phyloP scores from a whole-genome alignment of 1,139 yeast genomes.

The Pichia sorboxylosa region DNA sequence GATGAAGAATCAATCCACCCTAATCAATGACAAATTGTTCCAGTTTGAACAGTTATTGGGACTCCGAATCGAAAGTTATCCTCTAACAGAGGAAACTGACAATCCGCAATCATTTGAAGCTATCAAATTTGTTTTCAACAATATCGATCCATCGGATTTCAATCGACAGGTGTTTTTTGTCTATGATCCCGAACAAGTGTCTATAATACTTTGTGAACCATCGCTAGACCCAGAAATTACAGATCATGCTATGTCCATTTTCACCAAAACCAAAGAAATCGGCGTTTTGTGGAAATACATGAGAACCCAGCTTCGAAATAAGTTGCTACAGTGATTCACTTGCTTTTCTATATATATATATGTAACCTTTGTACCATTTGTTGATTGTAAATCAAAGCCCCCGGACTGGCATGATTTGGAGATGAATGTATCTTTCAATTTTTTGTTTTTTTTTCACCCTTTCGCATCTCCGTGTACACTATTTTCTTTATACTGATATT shows the following conservation, averaged over 20 bases:
- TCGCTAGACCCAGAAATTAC: slow-evolving; percentile 11
- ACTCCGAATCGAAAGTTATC: slow-evolving; percentile 26
- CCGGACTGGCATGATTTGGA: no score
- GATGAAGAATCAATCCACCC: slow-evolving; percentile 17
- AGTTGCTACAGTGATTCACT: slow-evolving; percentile 1
- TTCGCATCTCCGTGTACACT: no score
- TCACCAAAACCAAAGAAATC: slow-evolving; percentile 31
- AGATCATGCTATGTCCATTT: slow-evolving; percentile 18
- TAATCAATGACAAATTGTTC: slow-evolving; percentile 26
- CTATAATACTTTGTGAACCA: slow-evolving; percentile 30
- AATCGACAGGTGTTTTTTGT: slow-evolving; percentile 34
- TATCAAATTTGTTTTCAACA: slow-evolving; percentile 32
- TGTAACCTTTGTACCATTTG: no score
- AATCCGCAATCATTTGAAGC: slow-evolving; percentile 20
- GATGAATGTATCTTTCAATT: no score
- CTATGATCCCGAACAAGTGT: slow-evolving; percentile 27
- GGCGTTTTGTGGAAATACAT: slow-evolving; percentile 32
- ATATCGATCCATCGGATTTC: slow-evolving; percentile 36
- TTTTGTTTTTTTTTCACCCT: no score
- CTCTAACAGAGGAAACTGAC: background rate
- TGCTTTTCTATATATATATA: no score
- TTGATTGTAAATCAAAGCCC: no score
- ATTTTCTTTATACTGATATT: no score
- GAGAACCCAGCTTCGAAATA: slow-evolving; percentile 17
- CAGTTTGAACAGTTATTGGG: slow-evolving; percentile 40